Base-by-base conservation (phyloP, 2,329 filamentous ascomycete species). In the Epichloe gansuensis region DNA sequence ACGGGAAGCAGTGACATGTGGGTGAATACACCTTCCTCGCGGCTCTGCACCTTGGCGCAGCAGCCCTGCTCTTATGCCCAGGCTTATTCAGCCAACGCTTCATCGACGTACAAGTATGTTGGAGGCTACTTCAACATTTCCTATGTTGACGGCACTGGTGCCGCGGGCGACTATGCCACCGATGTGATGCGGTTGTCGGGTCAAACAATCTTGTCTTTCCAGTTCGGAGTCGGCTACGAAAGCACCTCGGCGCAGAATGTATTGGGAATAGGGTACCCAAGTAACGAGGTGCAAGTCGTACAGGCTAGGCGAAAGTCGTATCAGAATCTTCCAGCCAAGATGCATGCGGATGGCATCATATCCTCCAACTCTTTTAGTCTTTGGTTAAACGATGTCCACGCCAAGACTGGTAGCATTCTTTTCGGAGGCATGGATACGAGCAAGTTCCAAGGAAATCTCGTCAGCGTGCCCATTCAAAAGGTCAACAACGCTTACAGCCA, bases 111-210 rank as follows among this genome's bases (percentile, higher is more conserved):
- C 66, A 61, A 75, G 36, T 89, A 83, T 63, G 67, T 95, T 51
- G 82, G 81, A 56, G 82, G 78, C 61, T 74, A 81, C 54, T 95
- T 96, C 72, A 90, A 91, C 69, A 95, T 95, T 57, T 82, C 82
- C 1, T 95, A 95, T 58, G 84, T 86, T 41, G 89, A 95, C 67
- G 87, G 87, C 45, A 86, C 86, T 0, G 81, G 82, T 5, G 86
- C 89, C 0, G 65, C 71, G 1, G 89, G 90, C 36, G 86, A 93
- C 66, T 95, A 95, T 64, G 87, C 81, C 2, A 82, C 78, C 4
- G 90, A 96, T 62, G 84, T 75, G 0, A 69, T 95, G 53, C 70
- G 68, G 4, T 71, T 89, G 50, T 81, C 77, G 12, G 71, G 70
- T 23, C 65, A 74, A 34, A 74, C 66, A 1, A 58, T 89, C 35